Conservation (phyloP, 495 filamentous ascomycete genomes). For the Amniculicola lignicola region DNA sequence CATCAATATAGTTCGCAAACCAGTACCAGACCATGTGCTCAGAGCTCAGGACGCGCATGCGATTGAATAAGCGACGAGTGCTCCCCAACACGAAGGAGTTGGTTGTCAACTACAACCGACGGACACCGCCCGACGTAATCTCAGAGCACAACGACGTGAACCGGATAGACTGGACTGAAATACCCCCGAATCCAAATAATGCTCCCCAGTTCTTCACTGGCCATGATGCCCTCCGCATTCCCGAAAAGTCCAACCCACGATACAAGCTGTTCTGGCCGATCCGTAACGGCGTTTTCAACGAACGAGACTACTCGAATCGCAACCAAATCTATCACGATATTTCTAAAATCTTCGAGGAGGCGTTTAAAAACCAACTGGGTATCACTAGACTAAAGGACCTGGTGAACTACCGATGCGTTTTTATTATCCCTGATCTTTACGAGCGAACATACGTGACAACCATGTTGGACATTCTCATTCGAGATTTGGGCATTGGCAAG, state of each 20-base stretch:
- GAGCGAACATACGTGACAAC: slow-evolving; percentile 88
- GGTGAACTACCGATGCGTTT: slow-evolving; percentile 86
- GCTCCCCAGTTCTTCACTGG: slow-evolving; percentile 75
- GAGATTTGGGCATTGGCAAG: slow-evolving; percentile 79
- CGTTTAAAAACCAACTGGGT: slow-evolving; percentile 76
- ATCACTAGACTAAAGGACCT: slow-evolving; percentile 75
- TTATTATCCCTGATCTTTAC: slow-evolving; percentile 94
- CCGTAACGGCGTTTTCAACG: slow-evolving; percentile 81
- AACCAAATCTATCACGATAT: slow-evolving; percentile 79
- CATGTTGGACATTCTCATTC: slow-evolving; percentile 77
- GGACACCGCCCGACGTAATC: slow-evolving; percentile 76
- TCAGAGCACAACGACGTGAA: slow-evolving; percentile 90
- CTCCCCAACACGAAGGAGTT: slow-evolving; percentile 94
- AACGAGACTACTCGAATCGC: slow-evolving; percentile 76
- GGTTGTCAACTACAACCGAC: slow-evolving; percentile 86
- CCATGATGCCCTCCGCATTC: slow-evolving; percentile 74
- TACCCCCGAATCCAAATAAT: slow-evolving; percentile 54
- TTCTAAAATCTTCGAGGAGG: slow-evolving; percentile 77
- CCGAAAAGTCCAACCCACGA: slow-evolving; percentile 82
- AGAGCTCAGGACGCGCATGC: slow-evolving; percentile 86
- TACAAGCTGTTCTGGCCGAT: slow-evolving; percentile 94
- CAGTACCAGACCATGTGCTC: slow-evolving; percentile 77
- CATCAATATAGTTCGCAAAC: slow-evolving; percentile 56
- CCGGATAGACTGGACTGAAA: slow-evolving; percentile 92
- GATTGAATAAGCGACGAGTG: slow-evolving; percentile 84